These are phyloP conservation scores for Maudiozyma bulderi DNA, from an alignment of 805 yeast species.

Conservation along the genomic window DNA sequence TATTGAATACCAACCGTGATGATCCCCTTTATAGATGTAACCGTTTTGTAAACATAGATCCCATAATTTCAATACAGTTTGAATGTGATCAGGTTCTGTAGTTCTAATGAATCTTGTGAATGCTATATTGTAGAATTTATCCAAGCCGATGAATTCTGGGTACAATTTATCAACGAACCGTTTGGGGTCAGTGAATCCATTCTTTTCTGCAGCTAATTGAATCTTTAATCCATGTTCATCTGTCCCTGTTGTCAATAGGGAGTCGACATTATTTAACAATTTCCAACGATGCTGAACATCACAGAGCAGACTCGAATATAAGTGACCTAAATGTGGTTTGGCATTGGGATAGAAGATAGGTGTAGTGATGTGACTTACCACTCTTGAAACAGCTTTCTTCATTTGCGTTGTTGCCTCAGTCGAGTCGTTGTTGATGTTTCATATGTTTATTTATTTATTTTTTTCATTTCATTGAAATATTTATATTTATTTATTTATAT, in stretches of 20 bases:
- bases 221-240: constrained; percentile 96
- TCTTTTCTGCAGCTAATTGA: constrained; percentile 66
- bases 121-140: constrained; percentile 44
- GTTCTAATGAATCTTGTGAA: constrained; percentile 82
- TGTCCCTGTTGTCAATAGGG: constrained; percentile 77
- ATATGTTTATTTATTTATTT: too few relatives aligned
- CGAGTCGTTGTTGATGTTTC: not conserved
- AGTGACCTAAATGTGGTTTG: constrained; percentile 85
- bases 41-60: constrained; percentile 45
- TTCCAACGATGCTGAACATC: constrained; percentile 77
- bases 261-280: constrained; percentile 33
- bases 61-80: constrained; percentile 67
- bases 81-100: constrained; percentile 71
- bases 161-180: constrained; percentile 65
- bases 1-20: constrained; percentile 89
- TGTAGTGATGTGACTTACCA: constrained; percentile 51
- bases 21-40: constrained; percentile 70
- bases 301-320: constrained; percentile 76
- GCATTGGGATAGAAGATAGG: constrained; percentile 98
- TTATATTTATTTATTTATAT: not conserved
- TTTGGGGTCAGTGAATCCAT: constrained; percentile 43
- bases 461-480: not conserved
- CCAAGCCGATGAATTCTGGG: constrained; percentile 52
- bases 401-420: not conserved
- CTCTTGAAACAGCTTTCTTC: not conserved